Evolutionary conservation across 1,284 basidiomycete species (phyloP), one percentile per base, ranked within the genome.

Genomic region (Ceratobasidium sp.): DNA sequence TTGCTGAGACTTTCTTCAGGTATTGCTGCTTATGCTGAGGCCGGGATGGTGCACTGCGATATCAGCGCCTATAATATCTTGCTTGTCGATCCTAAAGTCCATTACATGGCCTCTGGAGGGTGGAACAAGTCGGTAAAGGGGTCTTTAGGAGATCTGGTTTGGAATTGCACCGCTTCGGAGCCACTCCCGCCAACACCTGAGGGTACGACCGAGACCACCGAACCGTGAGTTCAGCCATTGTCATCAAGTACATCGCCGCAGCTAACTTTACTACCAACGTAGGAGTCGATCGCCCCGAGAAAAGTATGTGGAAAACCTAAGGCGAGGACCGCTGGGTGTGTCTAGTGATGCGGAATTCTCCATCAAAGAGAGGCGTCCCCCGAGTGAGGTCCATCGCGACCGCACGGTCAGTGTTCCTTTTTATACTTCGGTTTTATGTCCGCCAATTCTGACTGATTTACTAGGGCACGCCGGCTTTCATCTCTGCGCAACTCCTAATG

Each of bases 381-480:
- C 33, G 44, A 35, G 41, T 18, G 38, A n/a, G n/a, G 27, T 64
- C 5, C 16, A 44, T 20, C 4, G 20, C 5, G 60, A 44, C 38
- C 65, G 23, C 16, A 66, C 46, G 16, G 62, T 65, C 14, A 59
- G 57, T 59, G 14, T 18, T 10, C n/a, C 10, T n/a, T 59, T 27
- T 27, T 1, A 59, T 30, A 16, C 18, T 59, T 35, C 35, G 10
- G 16, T 59, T 59, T 3, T 14, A 23, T 3, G 57, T 18, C 27
- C 1, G 30, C 12, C 16, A 18, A 38, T 20, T n/a, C 12, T 14
- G 30, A 7, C 23, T 12, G 23, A n/a, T 18, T 46, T 14, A 44
- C n/a, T 33, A 66, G 65, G 65, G 65, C 46, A 66, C 65, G 23
- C 65, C 65, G 16, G 65, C 65, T 33, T 66, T 66, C n/a, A 30